Base-by-base conservation (phyloP, 2,329 filamentous ascomycete genomes). In the Escovopsis sp. region DNA sequence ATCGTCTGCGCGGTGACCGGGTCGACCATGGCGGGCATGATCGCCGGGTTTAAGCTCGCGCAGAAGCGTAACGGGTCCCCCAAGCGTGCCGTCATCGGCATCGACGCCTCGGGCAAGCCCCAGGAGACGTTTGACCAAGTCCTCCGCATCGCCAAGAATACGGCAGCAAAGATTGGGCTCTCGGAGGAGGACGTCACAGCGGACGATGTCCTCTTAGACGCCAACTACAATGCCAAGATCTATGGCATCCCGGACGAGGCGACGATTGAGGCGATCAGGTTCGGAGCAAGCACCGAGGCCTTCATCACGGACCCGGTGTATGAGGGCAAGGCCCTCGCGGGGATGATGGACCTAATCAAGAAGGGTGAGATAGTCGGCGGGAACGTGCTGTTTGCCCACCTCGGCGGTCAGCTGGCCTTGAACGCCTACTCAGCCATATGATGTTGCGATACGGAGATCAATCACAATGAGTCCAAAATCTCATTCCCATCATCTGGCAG, bases 221-320 rank as follows among this genome's bases (percentile, higher is more conserved):
- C 41, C 14, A 32, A 33, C 9, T 85, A 81, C 53, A 78, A 83
- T 56, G 81, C 70, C 14, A 77, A 77, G 7, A 61, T 70, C 7
- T 84, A 85, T 56, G 81, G 81, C 2, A 68, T 83, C 43, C 77
- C 79, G 0, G 76, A 81, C 48, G 61, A 74, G 55, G 62, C 64
- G 51, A 85, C 81, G 1, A 68, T 79, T 39, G 76, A 76, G 29
- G 80, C 79, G 0, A 84, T 85, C 54, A 71, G 71, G 56, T 77
- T 81, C 53, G 77, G 75, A 5, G 81, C 81, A 0, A 57, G 64
- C 44, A 82, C 74, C 1, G 81, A 85, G 62, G 81, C 72, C 0
- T 78, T 85, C 50, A 81, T 85, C 47, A 84, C 79, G 0, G 81
- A 85, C 53, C 81, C 80, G 0, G 81, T 85, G 2, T 85, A 85